Percentiles rank a stretch among this genome's conserved stretches.
phyloP scores from a whole-genome alignment of 163 green algal species.

The Volvox carteri region DNA sequence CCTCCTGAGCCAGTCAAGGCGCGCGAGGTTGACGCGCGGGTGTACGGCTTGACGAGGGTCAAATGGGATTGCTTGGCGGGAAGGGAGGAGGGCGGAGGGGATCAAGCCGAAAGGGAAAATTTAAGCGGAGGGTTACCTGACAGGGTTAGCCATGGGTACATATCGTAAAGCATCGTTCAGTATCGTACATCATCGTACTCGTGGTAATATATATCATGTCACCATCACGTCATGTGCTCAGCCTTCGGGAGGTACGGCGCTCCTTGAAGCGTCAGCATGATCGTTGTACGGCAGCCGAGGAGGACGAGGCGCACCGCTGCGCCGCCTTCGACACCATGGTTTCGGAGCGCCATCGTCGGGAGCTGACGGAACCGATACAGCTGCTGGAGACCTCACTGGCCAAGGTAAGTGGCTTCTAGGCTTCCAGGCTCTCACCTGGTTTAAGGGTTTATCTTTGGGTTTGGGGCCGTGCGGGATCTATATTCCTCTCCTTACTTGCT shows the following conservation, averaged over 20 bases:
- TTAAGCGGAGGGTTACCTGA: too few species aligned
- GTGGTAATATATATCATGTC: background rate
- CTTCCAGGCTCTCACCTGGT: too few species aligned
- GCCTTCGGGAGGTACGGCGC: background rate
- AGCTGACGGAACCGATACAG: background rate
- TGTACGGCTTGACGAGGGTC: too few species aligned
- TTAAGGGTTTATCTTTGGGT: too few species aligned
- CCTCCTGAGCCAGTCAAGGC: too few species aligned
- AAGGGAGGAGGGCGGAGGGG: background rate
- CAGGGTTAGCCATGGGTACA: too few species aligned
- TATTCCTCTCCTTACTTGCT: too few species aligned
- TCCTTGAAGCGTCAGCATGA: background rate
- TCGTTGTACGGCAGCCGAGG: background rate
- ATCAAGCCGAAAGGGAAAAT: background rate
- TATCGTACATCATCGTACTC: background rate
- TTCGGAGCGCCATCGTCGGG: background rate
- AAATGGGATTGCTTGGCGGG: background rate
- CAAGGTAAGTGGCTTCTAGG: background rate
- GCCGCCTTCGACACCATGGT: background rate
- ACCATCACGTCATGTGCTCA: background rate
- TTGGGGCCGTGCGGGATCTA: too few species aligned
- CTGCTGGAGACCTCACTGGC: background rate
- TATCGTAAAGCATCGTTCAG: too few species aligned
- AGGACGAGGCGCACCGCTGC: constrained; percentile 3
- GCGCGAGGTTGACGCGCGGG: too few species aligned